Evolutionary conservation across 2,329 filamentous ascomycete species (phyloP).

Genomic region (Cordyceps javanica): DNA sequence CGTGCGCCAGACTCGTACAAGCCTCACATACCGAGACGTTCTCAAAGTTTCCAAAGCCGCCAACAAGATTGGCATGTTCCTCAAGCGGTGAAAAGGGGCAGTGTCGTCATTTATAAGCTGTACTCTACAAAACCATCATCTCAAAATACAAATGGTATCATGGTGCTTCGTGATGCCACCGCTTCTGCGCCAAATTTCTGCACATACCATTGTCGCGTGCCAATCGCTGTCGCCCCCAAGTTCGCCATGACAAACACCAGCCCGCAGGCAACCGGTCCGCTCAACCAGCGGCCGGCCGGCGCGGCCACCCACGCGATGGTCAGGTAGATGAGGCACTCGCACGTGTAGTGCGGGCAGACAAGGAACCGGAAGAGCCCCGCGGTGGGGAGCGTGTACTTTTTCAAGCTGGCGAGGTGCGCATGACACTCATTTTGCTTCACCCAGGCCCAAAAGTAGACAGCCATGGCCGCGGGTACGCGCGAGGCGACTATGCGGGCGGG

Average conservation of each 20-base stretch:
- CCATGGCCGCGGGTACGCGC: constrained; percentile 39
- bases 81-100: constrained; percentile 28
- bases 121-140: background rate
- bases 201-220: constrained; percentile 73
- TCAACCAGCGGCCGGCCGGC: constrained; percentile 58
- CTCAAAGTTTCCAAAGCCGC: constrained; percentile 71
- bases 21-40: constrained; percentile 81
- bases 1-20: constrained; percentile 56
- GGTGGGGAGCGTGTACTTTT: constrained; percentile 77
- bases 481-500: constrained; percentile 17
- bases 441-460: constrained; percentile 64
- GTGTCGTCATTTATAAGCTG: background rate
- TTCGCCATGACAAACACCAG: constrained; percentile 71
- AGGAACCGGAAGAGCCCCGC: constrained; percentile 65
- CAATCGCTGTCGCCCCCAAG: constrained; percentile 72
- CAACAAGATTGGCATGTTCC: constrained; percentile 53
- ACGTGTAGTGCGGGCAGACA: constrained; percentile 86
- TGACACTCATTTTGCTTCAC: constrained; percentile 71
- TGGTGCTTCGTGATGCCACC: constrained; percentile 61
- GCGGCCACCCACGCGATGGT: constrained; percentile 70
- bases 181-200: constrained; percentile 64
- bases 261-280: constrained; percentile 66
- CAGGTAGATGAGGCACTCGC: constrained; percentile 79
- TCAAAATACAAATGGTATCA: constrained; percentile 66
- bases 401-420: constrained; percentile 59